Conservation (phyloP, 352 stramenopile genomes). For the Globisporangium echinulatum region DNA sequence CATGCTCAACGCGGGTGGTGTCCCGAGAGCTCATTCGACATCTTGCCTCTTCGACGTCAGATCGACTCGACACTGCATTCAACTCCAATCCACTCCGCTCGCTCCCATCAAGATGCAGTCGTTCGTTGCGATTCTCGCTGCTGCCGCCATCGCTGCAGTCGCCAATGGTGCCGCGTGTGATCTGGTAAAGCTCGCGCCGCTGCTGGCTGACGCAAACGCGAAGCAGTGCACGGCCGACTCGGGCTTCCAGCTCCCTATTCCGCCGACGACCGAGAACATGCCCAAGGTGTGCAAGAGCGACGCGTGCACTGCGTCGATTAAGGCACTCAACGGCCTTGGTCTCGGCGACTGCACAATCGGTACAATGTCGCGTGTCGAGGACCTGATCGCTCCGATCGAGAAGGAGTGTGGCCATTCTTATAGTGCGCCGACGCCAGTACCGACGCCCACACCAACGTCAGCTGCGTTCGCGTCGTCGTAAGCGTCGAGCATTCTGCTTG, state of each 20-base stretch:
- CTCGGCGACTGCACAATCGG: slow-evolving; percentile 1
- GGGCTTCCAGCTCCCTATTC: not conserved
- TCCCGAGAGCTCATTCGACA: no score
- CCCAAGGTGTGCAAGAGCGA: slow-evolving; percentile 1
- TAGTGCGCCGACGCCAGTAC: not conserved
- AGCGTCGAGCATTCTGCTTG: not conserved
- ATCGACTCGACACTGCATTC: no score
- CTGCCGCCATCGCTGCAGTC: no score
- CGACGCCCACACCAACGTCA: not conserved
- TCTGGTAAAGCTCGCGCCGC: no score
- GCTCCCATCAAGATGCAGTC: no score
- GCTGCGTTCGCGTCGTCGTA: not conserved
- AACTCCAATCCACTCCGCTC: no score
- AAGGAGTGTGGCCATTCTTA: not conserved
- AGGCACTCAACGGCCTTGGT: not conserved
- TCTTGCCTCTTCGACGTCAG: no score
- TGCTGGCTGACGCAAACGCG: not conserved
- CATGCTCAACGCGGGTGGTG: no score
- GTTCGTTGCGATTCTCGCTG: no score
- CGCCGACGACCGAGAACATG: not conserved
- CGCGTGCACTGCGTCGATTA: not conserved
- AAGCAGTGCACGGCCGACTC: not conserved
- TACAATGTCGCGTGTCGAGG: not conserved
- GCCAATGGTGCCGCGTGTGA: no score
- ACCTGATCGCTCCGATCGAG: not conserved